Evolutionary conservation across 1,284 basidiomycete species (phyloP), one percentile per base, ranked within the genome.

Genomic region (Kwoniella shivajii): DNA sequence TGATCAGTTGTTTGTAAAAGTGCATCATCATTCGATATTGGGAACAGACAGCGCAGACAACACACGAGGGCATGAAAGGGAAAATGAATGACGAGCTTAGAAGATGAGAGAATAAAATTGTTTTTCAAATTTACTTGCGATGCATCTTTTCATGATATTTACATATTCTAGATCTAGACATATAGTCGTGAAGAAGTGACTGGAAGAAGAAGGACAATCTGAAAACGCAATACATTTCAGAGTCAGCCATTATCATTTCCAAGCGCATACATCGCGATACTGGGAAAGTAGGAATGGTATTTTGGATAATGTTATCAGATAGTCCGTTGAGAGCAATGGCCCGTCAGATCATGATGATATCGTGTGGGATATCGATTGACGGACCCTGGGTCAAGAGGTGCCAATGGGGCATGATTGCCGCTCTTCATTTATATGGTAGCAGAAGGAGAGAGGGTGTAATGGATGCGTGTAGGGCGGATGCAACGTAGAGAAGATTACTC

Each of bases 311-410:
- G 33, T 41, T 65, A 68, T 71, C 69, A 71, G 69, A 71, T 72
- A 59, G 69, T 72, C 69, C 69, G 67, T 57, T 72, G 65, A 68
- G 69, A 72, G 69, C 69, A 72, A 56, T 56, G 69, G 63, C 65
- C 61, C 56, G 26, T 50, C 46, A 22, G n/a, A 36, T 31, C 24
- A 31, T 56, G 44, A 37, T 49, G 33, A 33, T 39, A 27, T 47
- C 27, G 44, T 41, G 36, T 50, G 47, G 31, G 39, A 50, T 49
- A 56, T 49, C 41, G 53, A 37, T 41, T 30, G 47, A 52, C 42
- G 42, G 54, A 61, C 62, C 67, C 73, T 75, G 68, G 68, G 67
- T 69, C 73, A 75, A 75, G 73, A 75, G 73, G 73, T 75, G 73
- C 73, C 73, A 75, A 69, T 68, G 71, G 73, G 71, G 72, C 64